Base-by-base conservation (phyloP, 2,329 filamentous ascomycete species). In the Aspergillus pseudoviridinutans region DNA sequence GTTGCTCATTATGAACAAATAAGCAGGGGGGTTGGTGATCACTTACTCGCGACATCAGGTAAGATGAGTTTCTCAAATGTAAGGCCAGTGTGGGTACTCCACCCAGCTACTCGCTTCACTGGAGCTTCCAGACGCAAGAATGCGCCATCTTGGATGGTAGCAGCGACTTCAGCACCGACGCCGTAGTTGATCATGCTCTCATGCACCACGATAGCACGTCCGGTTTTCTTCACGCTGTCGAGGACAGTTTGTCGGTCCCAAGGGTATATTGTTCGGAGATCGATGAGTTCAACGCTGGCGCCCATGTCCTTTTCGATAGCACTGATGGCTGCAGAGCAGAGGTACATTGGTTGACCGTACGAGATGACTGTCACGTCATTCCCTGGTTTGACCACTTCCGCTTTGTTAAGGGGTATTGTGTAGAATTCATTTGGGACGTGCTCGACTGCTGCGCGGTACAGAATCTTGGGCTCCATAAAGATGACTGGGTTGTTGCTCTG, bases 391-490 rank as follows among this genome's bases (percentile, higher is more conserved):
- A 97, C 71, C 0, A 96, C 76, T 71, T 97, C 92, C 0, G 92
- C 92, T 72, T 91, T 93, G 66, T 87, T 91, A 10, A 97, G 80
- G 0, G 92, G 91, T 14, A 97, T 82, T n/a, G 87, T 86, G 72
- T 94, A 97, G 3, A 89, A 79, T 24, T 86, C 88, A 1, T 87
- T 84, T 0, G 92, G 92, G 1, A 97, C 92, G 72, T 96, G 90
- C 74, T 97, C 92, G 28, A 96, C 90, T 0, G 92, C 90, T 0
- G 92, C 92, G 22, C 92, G 87, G 74, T 97, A 97, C 12, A 97
- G 79, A 50, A 94, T 90, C 78, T 97, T 97, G 49, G 92, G 92
- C 72, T 97, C 92, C 87, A 97, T 87, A 75, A 97, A 96, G 54
- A 97, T 80, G 61, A 93, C 91, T 0, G 92, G 92, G 72, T 97